These are phyloP conservation scores for Aureobasidium lini DNA, from an alignment of 2,329 filamentous ascomycete species.

Conservation along the genomic window DNA sequence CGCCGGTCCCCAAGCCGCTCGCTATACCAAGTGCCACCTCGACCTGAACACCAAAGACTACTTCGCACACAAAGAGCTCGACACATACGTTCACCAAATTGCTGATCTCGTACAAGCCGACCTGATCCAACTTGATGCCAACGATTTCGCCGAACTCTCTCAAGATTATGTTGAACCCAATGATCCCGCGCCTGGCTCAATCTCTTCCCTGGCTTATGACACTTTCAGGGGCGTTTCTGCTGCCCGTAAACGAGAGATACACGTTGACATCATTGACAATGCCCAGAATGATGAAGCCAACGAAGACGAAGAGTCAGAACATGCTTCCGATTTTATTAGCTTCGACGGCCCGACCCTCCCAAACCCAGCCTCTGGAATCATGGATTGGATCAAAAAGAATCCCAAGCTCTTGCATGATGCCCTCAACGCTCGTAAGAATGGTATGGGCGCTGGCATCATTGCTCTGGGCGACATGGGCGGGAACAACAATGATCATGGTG, in stretches of 20 bases:
- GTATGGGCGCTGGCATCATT: not conserved
- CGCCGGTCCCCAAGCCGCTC: constrained; percentile 1
- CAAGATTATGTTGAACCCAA: constrained; percentile 60
- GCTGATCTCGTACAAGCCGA: constrained; percentile 58
- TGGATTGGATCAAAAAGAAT: not conserved
- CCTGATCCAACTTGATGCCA: constrained; percentile 59
- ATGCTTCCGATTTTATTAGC: not conserved
- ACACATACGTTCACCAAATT: constrained; percentile 55
- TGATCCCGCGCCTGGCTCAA: constrained; percentile 42
- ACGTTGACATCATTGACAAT: not conserved
- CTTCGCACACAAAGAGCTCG: constrained; percentile 46
- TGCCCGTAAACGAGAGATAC: not conserved
- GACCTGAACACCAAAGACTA: constrained; percentile 51
- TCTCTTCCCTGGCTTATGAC: constrained; percentile 44
- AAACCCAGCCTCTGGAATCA: not conserved
- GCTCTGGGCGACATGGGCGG: not conserved
- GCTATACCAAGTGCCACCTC: constrained; percentile 46
- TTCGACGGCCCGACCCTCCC: not conserved
- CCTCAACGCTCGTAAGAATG: not conserved
- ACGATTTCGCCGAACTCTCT: constrained; percentile 61
- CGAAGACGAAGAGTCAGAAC: constrained; percentile 1
- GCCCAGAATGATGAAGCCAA: not conserved
- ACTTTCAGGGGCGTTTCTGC: constrained; percentile 35
- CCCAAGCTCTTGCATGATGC: not conserved
- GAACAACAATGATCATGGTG: no score